Percentiles rank a stretch among this genome's conserved stretches.
Evolutionary conservation across 441 rosid genomes (phyloP).

Genomic region (Theobroma grandiflorum): DNA sequence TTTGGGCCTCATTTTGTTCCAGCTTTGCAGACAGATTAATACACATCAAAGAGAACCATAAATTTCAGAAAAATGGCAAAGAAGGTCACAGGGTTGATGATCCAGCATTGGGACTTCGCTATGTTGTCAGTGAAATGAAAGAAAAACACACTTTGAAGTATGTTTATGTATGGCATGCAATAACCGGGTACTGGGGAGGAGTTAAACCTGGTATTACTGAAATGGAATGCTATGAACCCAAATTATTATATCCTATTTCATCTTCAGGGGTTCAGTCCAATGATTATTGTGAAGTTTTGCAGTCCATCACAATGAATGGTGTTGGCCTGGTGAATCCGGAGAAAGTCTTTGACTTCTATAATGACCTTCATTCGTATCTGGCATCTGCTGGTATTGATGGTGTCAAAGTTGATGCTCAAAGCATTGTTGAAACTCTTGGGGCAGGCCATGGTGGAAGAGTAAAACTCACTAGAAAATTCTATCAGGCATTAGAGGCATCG

Average conservation of each 20-base stretch:
- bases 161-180: slow-evolving; percentile 72
- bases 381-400: slow-evolving; percentile 70
- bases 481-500: slow-evolving; percentile 72
- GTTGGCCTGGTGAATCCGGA: slow-evolving; percentile 71
- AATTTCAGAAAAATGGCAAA: slow-evolving; percentile 64
- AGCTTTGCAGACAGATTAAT: slow-evolving; percentile 67
- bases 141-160: slow-evolving; percentile 55
- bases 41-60: slow-evolving; percentile 63
- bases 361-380: slow-evolving; percentile 69
- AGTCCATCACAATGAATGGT: slow-evolving; percentile 53
- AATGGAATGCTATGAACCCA: slow-evolving; percentile 65
- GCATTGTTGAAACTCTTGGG: slow-evolving; percentile 76
- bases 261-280: slow-evolving; percentile 61
- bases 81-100: slow-evolving; percentile 59
- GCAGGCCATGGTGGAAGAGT: slow-evolving; percentile 79
- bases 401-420: slow-evolving; percentile 74
- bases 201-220: slow-evolving; percentile 51
- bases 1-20: slow-evolving; percentile 11
- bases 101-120: slow-evolving; percentile 54
- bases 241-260: slow-evolving; percentile 52
- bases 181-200: slow-evolving; percentile 81
- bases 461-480: slow-evolving; percentile 63
- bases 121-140: slow-evolving; percentile 50
- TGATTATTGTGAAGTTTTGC: slow-evolving; percentile 45
- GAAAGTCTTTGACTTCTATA: slow-evolving; percentile 58